Evolutionary conservation across 148 eudicot genomes (phyloP).

Genomic region (Rhododendron griersonianum): DNA sequence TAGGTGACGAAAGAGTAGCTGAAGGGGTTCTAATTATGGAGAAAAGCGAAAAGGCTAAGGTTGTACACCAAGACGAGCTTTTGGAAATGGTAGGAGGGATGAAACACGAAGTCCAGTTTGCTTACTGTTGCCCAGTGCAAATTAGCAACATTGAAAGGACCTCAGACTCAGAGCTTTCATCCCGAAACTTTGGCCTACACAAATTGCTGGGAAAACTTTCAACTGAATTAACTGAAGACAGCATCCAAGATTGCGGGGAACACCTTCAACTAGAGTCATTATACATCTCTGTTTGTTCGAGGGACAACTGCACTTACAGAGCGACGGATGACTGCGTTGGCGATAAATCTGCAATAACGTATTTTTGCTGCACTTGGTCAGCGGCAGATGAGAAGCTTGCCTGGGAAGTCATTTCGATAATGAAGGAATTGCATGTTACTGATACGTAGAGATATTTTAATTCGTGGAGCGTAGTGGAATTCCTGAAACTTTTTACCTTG

Average conservation of each 20-base stretch:
- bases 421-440: slow-evolving; percentile 29
- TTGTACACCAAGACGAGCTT: slow-evolving; percentile 64
- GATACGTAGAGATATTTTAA: neutral
- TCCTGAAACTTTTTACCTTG: neutral
- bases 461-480: neutral
- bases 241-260: slow-evolving; percentile 31
- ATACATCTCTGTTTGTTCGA: slow-evolving; percentile 23
- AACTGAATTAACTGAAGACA: slow-evolving; percentile 18
- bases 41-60: slow-evolving; percentile 38
- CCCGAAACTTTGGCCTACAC: slow-evolving; percentile 22
- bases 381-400: slow-evolving; percentile 47
- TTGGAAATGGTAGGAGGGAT: slow-evolving; percentile 25
- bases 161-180: slow-evolving; percentile 1
- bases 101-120: slow-evolving; percentile 33
- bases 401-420: slow-evolving; percentile 39
- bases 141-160: slow-evolving; percentile 10
- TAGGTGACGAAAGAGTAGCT: slow-evolving; percentile 48
- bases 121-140: slow-evolving; percentile 39
- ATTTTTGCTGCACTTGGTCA: slow-evolving; percentile 55
- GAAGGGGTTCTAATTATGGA: slow-evolving; percentile 59
- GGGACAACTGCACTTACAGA: slow-evolving; percentile 40
- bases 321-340: neutral
- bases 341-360: slow-evolving; percentile 10
- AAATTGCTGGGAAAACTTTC: slow-evolving; percentile 24
- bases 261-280: slow-evolving; percentile 36